phyloP scores from a whole-genome alignment of 2,329 filamentous ascomycete genomes.

The Pseudofabraea citricarpa region DNA sequence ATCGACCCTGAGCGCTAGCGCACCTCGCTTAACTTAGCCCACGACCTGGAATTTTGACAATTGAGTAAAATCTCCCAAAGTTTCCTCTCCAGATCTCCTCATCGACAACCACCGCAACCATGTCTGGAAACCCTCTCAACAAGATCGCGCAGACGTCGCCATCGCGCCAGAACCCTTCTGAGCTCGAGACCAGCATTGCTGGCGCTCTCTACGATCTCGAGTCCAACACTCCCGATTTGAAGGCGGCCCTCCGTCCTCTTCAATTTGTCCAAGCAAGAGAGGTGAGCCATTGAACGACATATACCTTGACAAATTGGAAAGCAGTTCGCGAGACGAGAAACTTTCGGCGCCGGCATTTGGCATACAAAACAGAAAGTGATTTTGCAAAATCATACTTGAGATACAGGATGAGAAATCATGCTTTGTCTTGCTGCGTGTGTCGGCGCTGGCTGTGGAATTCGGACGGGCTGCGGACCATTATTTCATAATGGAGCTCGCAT shows the following conservation, averaged over 20 bases:
- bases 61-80: too few species aligned
- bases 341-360: slow-evolving; percentile 17
- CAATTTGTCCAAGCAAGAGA: slow-evolving; percentile 99
- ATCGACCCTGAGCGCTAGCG: too few species aligned
- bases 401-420: slow-evolving; percentile 16
- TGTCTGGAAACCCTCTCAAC: slow-evolving; percentile 68
- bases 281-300: slow-evolving; percentile 63
- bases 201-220: slow-evolving; percentile 98
- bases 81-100: slow-evolving; percentile 3
- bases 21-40: too few species aligned
- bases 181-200: slow-evolving; percentile 96
- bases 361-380: slow-evolving; percentile 15
- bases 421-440: too few species aligned
- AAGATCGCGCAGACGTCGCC: slow-evolving; percentile 97
- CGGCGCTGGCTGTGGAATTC: slow-evolving; percentile 43
- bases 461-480: slow-evolving; percentile 71
- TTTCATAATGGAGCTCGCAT: slow-evolving; percentile 60
- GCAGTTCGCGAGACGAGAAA: slow-evolving; percentile 17
- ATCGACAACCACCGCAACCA: slow-evolving; percentile 40
- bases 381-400: slow-evolving; percentile 16
- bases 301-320: slow-evolving; percentile 7
- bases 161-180: slow-evolving; percentile 90
- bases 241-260: slow-evolving; percentile 90
- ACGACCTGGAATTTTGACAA: too few species aligned
- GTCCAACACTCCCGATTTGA: slow-evolving; percentile 98